These are phyloP conservation scores for Blastocystis sp. DNA, from an alignment of 352 stramenopile genomes.

Conservation along the genomic window DNA sequence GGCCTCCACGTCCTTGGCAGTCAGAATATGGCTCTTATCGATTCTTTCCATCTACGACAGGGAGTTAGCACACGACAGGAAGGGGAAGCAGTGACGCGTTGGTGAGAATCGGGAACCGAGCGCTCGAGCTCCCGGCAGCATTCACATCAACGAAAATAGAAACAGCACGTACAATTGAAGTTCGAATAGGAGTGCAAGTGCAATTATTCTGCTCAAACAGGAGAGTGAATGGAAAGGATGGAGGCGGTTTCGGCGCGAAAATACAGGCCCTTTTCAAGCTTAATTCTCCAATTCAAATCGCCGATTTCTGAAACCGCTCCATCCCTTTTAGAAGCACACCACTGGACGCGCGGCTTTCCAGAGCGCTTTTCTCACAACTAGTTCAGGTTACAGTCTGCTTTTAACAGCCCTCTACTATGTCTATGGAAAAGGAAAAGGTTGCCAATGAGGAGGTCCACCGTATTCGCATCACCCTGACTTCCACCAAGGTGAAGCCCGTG, in stretches of 20 bases:
- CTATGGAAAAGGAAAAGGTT: too few relatives aligned
- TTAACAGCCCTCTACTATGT: conserved; percentile 64
- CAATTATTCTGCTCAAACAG: too few relatives aligned
- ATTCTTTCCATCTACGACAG: conserved; percentile 13
- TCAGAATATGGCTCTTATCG: background rate
- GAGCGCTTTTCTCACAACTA: conserved; percentile 20
- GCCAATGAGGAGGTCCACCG: too few relatives aligned
- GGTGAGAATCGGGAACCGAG: background rate
- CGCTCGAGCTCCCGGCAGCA: background rate
- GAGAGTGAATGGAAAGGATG: background rate
- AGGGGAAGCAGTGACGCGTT: background rate
- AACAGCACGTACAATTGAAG: too few relatives aligned
- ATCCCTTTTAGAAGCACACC: background rate
- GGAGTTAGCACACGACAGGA: background rate
- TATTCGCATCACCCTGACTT: too few relatives aligned
- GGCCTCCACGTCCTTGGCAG: conserved; percentile 61
- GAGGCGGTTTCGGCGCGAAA: conserved; percentile 12
- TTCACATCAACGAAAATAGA: too few relatives aligned
- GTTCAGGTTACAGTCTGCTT: conserved; percentile 69
- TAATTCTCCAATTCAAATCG: too few relatives aligned
- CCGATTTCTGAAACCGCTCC: background rate
- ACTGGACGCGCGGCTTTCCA: conserved; percentile 15
- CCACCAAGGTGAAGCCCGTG: too few relatives aligned
- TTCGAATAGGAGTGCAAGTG: too few relatives aligned
- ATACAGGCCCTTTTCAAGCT: too few relatives aligned